phyloP scores from a whole-genome alignment of 2,329 filamentous ascomycete species.

The Diatrype stigma region DNA sequence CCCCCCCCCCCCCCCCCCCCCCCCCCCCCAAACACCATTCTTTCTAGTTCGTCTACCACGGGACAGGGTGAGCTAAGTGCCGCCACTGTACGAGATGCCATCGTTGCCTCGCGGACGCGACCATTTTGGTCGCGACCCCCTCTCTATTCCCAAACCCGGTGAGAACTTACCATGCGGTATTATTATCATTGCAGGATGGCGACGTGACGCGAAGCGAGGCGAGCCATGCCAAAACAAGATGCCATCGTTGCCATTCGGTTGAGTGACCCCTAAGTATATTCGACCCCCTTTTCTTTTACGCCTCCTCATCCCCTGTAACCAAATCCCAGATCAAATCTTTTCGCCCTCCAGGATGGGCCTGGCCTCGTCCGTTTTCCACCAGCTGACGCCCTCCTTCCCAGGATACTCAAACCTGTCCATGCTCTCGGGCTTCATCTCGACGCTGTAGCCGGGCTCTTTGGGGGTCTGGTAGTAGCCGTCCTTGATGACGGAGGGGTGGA shows the following conservation, averaged over 20 bases:
- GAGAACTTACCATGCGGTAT: background rate
- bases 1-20: no score
- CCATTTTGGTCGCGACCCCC: conserved; percentile 14
- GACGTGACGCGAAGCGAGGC: background rate
- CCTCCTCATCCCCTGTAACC: no score
- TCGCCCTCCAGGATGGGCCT: conserved; percentile 64
- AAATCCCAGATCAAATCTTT: conserved; percentile 39
- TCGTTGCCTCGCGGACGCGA: conserved; percentile 22
- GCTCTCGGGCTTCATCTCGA: conserved; percentile 87
- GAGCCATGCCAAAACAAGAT: conserved; percentile 20
- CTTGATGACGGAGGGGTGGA: conserved; percentile 74
- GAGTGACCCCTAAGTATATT: conserved; percentile 9
- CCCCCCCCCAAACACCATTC: no score
- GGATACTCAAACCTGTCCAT: conserved; percentile 79
- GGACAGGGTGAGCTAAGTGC: conserved; percentile 1
- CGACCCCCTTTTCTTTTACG: conserved; percentile 3
- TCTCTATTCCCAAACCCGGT: background rate
- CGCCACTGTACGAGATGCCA: conserved; percentile 23
- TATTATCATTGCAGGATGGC: conserved; percentile 10
- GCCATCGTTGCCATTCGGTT: conserved; percentile 31
- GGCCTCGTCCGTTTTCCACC: conserved; percentile 83
- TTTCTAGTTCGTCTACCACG: conserved; percentile 19
- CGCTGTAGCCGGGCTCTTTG: conserved; percentile 77
- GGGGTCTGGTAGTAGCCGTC: conserved; percentile 88
- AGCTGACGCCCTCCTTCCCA: conserved; percentile 72